Conservation (phyloP, 2,329 filamentous ascomycete genomes). For the Cercospora sp. region DNA sequence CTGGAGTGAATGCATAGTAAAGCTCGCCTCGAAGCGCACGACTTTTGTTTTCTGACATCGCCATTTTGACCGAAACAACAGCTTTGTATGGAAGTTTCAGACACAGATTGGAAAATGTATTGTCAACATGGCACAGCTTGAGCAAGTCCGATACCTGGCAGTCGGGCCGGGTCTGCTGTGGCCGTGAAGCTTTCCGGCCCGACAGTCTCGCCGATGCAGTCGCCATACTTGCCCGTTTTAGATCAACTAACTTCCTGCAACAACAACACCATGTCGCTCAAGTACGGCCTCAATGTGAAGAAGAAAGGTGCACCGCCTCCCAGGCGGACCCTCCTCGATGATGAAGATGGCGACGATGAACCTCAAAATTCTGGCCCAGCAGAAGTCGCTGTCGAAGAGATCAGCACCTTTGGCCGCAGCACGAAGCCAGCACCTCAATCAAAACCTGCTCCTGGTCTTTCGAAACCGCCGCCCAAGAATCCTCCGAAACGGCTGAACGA, state of each 20-base stretch:
- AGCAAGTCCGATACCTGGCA: neutral
- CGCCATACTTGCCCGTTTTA: constrained; percentile 8
- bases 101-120: neutral
- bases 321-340: constrained; percentile 26
- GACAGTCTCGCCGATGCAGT: neutral
- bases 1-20: constrained; percentile 71
- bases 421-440: constrained; percentile 19
- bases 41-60: constrained; percentile 39
- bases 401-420: constrained; percentile 58
- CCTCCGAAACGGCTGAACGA: constrained; percentile 43
- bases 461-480: constrained; percentile 37
- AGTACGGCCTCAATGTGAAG: constrained; percentile 41
- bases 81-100: neutral
- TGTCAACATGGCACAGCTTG: neutral
- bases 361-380: constrained; percentile 28
- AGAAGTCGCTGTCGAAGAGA: constrained; percentile 52
- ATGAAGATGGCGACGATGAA: constrained; percentile 35
- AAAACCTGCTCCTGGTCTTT: constrained; percentile 36
- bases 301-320: constrained; percentile 30
- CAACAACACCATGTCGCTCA: constrained; percentile 37
- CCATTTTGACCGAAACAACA: neutral
- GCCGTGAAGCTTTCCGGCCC: neutral
- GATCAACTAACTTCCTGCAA: neutral
- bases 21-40: constrained; percentile 53
- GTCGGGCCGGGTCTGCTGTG: neutral